Evolutionary conservation across 1,284 basidiomycete species (phyloP), one percentile per base, ranked within the genome.

Genomic region (Fistulinella cinereoalba): DNA sequence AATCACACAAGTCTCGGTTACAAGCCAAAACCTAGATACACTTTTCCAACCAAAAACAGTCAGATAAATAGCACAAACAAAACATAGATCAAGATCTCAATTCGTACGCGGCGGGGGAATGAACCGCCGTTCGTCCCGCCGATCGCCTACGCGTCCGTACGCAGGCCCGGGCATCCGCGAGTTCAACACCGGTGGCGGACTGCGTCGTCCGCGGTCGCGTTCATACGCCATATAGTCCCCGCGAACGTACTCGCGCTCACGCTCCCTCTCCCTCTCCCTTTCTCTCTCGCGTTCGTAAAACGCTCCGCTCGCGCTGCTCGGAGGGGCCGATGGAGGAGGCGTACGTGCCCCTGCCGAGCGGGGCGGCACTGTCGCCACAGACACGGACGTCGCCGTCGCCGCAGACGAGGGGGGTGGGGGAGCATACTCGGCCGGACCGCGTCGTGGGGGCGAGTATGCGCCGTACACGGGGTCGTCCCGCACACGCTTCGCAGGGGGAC

Each of bases 401-500:
- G 56, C 37, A 18, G 56, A 56, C 37, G 46, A 43, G 3, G 56
- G 54, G 0, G 51, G 58, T 6, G 54, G 54, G 1, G 48, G 13
- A 8, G 24, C 28, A 12, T 62, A 60, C 5, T 60, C 58, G 2
- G 47, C 50, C 8, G 23, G 25, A 4, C 33, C 27, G 23, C 57
- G 55, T n/a, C 56, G 49, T 2, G 56, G 57, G 1, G 64, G 58
- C 3, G 68, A 58, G 43, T 68, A 67, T 37, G 61, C 39, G n/a
- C 52, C 47, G 18, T 50, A 46, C 19, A 57, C 60, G 11, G 38
- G 49, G 27, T 72, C 71, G 6, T 69, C 69, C 1, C 71, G 57
- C 2, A 56, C 24, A 23, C 70, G 55, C 33, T 73, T 73, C 28
- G 59, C 24, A 4, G 70, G 70, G 2, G 69, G 70, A 22, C 69